Conservation (phyloP, 805 yeast genomes). For the Lachancea dasiensis region DNA sequence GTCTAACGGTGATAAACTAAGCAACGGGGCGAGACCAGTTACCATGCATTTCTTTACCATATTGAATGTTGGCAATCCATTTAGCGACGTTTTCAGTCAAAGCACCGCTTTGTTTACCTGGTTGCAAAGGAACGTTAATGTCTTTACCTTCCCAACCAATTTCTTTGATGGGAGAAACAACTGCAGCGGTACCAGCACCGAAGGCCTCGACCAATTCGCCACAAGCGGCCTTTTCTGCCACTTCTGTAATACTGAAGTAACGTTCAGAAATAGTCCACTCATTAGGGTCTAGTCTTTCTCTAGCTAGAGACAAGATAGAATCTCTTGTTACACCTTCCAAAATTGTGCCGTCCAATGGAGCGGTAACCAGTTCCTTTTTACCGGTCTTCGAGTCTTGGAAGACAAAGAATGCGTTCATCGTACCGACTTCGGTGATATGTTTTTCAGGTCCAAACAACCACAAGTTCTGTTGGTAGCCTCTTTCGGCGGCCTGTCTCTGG, state of each 20-base stretch:
- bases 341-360: slow-evolving; percentile 96
- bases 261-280: slow-evolving; percentile 87
- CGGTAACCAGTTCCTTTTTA: slow-evolving; percentile 86
- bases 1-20: too few species aligned
- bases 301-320: slow-evolving; percentile 71
- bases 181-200: slow-evolving; percentile 97
- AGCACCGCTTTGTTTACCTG: slow-evolving; percentile 73
- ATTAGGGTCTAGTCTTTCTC: slow-evolving; percentile 61
- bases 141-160: slow-evolving; percentile 74
- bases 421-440: slow-evolving; percentile 91
- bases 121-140: slow-evolving; percentile 72
- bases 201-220: slow-evolving; percentile 91
- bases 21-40: slow-evolving; percentile 42
- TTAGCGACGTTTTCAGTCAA: slow-evolving; percentile 70
- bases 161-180: slow-evolving; percentile 87
- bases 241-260: slow-evolving; percentile 73
- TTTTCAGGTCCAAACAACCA: slow-evolving; percentile 94
- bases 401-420: slow-evolving; percentile 92
- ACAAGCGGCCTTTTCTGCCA: slow-evolving; percentile 64
- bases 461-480: slow-evolving; percentile 93
- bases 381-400: slow-evolving; percentile 72
- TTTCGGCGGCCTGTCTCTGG: slow-evolving; percentile 79
- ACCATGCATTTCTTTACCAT: slow-evolving; percentile 70
- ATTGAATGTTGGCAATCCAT: slow-evolving; percentile 89
- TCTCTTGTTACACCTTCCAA: slow-evolving; percentile 96